phyloP scores from a whole-genome alignment of 106 monocot genomes.

The Alisma plantagoaquatica region DNA sequence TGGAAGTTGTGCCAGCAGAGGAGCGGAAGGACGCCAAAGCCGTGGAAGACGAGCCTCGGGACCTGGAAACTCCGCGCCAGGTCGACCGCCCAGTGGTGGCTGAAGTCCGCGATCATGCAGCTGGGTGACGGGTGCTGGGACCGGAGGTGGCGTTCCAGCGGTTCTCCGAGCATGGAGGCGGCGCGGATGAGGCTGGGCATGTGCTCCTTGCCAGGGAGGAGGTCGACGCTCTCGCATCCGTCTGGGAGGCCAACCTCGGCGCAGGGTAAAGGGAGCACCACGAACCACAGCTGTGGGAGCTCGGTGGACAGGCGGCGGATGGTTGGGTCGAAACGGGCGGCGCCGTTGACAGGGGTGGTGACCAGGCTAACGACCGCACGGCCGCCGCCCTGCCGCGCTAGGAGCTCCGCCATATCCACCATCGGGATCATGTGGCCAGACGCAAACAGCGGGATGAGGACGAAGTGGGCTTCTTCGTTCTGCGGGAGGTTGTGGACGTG shows the following conservation, averaged over 20 bases:
- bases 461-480: no score
- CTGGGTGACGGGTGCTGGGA: background rate
- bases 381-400: background rate
- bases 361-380: background rate
- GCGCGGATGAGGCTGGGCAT: background rate
- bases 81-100: background rate
- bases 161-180: background rate
- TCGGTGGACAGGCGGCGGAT: background rate
- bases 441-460: background rate
- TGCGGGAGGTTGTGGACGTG: no score
- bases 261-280: background rate
- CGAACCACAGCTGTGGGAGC: background rate
- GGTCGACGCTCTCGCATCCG: slow-evolving; percentile 4
- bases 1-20: no score
- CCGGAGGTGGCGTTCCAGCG: background rate
- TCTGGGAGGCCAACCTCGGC: slow-evolving; percentile 3
- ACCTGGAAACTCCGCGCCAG: background rate
- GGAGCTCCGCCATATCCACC: background rate
- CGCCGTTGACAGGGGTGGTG: slow-evolving; percentile 3
- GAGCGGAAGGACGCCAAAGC: background rate
- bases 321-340: background rate
- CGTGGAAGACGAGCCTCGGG: background rate
- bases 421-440: background rate
- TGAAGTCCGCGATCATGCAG: slow-evolving; percentile 11
- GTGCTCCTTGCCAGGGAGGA: background rate